These are phyloP conservation scores for Aspergillus bridgeri DNA, from an alignment of 495 filamentous ascomycete species.

Conservation along the genomic window DNA sequence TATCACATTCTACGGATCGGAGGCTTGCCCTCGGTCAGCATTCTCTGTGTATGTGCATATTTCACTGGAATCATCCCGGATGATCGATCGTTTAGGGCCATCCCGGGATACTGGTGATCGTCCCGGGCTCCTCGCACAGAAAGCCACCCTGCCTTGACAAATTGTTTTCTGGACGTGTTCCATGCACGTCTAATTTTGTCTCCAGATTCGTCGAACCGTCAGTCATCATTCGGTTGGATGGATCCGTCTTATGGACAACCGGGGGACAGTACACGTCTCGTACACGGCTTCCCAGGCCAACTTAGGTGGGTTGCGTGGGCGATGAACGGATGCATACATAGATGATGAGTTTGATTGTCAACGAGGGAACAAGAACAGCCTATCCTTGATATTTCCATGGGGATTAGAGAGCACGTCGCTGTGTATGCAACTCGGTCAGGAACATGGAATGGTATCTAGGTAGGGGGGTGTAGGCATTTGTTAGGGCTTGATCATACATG, in stretches of 20 bases:
- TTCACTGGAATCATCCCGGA: slow-evolving; percentile 9
- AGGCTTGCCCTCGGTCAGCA: slow-evolving; percentile 6
- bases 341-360: neutral
- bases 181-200: slow-evolving; percentile 5
- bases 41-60: slow-evolving; percentile 11
- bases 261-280: neutral
- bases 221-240: neutral
- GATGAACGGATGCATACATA: neutral
- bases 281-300: neutral
- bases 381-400: neutral
- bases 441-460: neutral
- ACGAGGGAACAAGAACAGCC: neutral
- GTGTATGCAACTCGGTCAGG: neutral
- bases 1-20: slow-evolving; percentile 18
- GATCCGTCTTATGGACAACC: neutral
- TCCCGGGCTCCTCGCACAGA: slow-evolving; percentile 13
- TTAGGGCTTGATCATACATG: too few relatives aligned
- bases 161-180: slow-evolving; percentile 21
- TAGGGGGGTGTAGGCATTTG: too few relatives aligned
- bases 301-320: neutral
- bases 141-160: slow-evolving; percentile 18
- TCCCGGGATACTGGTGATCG: slow-evolving; percentile 17
- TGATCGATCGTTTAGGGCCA: slow-evolving; percentile 14
- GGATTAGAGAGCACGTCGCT: neutral
- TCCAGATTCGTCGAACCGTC: neutral